Conservation (phyloP, 1,284 basidiomycete genomes). For the Naganishia sp. region DNA sequence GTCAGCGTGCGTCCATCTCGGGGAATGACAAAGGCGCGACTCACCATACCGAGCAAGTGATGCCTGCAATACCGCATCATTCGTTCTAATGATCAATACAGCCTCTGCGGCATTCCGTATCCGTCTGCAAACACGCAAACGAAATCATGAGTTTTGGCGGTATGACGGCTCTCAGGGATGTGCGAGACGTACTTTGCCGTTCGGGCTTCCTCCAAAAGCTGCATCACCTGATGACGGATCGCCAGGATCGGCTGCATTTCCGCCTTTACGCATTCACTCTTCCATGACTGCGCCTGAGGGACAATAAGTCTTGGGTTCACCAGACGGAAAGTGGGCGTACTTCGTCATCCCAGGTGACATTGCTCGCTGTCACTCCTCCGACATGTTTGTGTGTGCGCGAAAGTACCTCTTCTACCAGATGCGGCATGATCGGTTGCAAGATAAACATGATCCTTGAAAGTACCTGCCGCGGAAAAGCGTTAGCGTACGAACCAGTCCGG, state of each 20-base stretch:
- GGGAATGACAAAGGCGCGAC: not conserved
- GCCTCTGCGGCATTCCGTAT: constrained; percentile 40
- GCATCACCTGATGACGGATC: constrained; percentile 39
- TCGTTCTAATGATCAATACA: constrained; percentile 42
- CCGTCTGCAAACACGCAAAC: constrained; percentile 1
- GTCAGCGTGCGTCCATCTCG: not conserved
- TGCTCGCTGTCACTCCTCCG: constrained; percentile 12
- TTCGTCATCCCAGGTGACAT: constrained; percentile 32
- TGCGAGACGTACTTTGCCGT: constrained; percentile 39
- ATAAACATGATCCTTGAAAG: constrained; percentile 69
- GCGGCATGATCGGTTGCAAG: constrained; percentile 84
- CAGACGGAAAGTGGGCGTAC: constrained; percentile 4
- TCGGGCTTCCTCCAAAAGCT: constrained; percentile 41
- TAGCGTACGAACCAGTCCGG: not conserved
- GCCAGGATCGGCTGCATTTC: constrained; percentile 40
- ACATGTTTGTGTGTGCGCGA: constrained; percentile 49
- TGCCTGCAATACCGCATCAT: not conserved
- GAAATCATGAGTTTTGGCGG: constrained; percentile 1
- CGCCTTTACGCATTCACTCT: constrained; percentile 26
- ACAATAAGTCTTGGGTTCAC: not conserved
- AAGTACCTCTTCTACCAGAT: constrained; percentile 88
- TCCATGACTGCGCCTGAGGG: constrained; percentile 32
- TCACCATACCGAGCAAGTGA: constrained; percentile 6
- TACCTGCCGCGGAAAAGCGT: constrained; percentile 57
- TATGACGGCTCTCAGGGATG: constrained; percentile 20